Base-by-base conservation (phyloP, 1,139 yeast genomes). In the Debaryomyces sp. region DNA sequence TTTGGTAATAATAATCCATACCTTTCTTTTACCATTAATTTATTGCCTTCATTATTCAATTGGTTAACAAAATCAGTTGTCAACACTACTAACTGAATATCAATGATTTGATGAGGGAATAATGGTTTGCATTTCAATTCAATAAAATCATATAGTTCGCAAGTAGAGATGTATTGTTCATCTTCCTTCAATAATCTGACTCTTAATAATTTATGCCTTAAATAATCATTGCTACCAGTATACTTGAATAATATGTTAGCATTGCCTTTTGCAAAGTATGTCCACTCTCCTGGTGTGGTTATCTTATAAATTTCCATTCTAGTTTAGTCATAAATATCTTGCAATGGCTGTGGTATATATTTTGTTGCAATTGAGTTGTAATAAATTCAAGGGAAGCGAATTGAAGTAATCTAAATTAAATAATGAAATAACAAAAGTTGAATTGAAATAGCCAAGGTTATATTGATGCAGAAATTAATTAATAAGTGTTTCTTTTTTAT, bases 201-300 rank as follows among this genome's bases (percentile, higher is more conserved):
- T 29, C 80, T 59, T 33, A 76, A 59, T 26, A 76, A 59, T 50
- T 72, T 73, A 45, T 66, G 70, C 38, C 64, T 59, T 35, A 76
- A 62, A 49, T 66, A 67, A 49, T 71, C 76, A 50, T 72, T 67
- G 29, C 51, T 49, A 5, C 81, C 81, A 5, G 63, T 62, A 51
- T 76, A 76, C 45, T 67, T 62, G 58, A 75, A 74, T 26, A 76
- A 60, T n/a, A 75, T 71, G 51, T 76, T 76, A 44, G 81, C 81
- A 45, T 69, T 69, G 1, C 81, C 81, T 50, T 72, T 75, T 29
- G 79, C 78, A 52, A 73, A 74, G 58, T 70, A 75, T 23, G 57
- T 56, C 81, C 81, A 76, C 37, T 76, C 80, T 15, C 52, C 49
- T 3, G 79, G 74, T 24, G 63, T 52, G n/a, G 79, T 72, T 44